Conservation (phyloP, 805 yeast species). For the Zygosaccharomyces lentus region DNA sequence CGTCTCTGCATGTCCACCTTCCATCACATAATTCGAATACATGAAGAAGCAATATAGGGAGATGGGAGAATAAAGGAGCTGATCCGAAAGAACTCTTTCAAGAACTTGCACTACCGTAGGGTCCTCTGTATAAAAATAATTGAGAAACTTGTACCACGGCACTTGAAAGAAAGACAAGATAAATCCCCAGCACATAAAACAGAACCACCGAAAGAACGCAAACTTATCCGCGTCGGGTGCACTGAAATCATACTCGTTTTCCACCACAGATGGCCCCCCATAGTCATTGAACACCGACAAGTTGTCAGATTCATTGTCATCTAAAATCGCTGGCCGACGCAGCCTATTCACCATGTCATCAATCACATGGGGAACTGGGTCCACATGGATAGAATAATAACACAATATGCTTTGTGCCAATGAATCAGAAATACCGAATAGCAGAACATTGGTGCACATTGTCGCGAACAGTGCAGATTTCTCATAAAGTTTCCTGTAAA, state of each 20-base stretch:
- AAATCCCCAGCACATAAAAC: conserved; percentile 86
- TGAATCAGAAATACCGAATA: conserved; percentile 88
- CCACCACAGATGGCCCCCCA: conserved; percentile 14
- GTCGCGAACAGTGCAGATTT: conserved; percentile 70
- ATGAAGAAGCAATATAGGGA: conserved; percentile 76
- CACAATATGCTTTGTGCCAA: conserved; percentile 71
- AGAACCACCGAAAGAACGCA: conserved; percentile 64
- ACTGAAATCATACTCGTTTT: conserved; percentile 6
- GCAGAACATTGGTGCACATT: conserved; percentile 69
- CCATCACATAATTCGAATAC: conserved; percentile 78
- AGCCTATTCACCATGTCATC: conserved; percentile 14
- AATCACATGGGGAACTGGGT: conserved; percentile 23
- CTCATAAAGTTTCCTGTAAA: conserved; percentile 58
- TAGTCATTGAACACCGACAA: conserved; percentile 31
- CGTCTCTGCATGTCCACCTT: conserved; percentile 63
- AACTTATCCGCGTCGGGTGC: conserved; percentile 36
- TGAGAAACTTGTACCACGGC: conserved; percentile 83
- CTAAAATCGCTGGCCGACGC: conserved; percentile 2
- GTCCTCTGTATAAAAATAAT: conserved; percentile 70
- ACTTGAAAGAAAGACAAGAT: conserved; percentile 77
- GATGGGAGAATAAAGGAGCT: conserved; percentile 82
- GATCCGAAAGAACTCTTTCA: conserved; percentile 85
- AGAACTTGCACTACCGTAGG: conserved; percentile 81
- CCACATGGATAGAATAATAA: conserved; percentile 22
- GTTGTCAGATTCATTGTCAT: conserved; percentile 20